Base-by-base conservation (phyloP, 1,284 basidiomycete species). In the Papiliotrema fonsecae region DNA sequence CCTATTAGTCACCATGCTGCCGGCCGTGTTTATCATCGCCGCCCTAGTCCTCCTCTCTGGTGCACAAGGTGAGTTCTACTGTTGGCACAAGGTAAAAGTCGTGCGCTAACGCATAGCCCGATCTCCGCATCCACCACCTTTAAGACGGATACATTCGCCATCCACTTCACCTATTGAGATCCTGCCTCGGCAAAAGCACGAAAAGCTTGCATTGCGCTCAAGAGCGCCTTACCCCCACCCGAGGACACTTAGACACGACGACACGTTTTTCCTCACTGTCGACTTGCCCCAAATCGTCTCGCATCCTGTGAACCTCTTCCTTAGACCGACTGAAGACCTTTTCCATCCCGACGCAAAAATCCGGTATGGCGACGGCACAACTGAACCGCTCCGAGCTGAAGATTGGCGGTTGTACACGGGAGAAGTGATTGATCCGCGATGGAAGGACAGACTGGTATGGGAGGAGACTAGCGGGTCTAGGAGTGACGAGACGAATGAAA, bases 261-360 rank as follows among this genome's bases (percentile, higher is more conserved):
- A 69, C 51, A 62, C 54, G 3, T 53, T 50, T 57, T 73, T 60
- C 58, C 55, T 70, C 35, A 56, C 67, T 1, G 54, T 64, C 42
- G 32, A 48, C 22, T 49, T 69, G 10, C 63, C 67, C 9, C 57
- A 60, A 1, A 52, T 66, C 9, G 51, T 65, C n/a, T 48, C 53
- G 1, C 49, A 52, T 31, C 49, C 58, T 24, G 59, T 69, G 16
- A 50, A 57, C 24, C 54, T 73, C 36, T 82, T 88, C 59, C 76
- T 89, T 50, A 78, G 78, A 22, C 86, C 87, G 6, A 88, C 86
- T 62, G 79, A 84, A 56, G 74, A 87, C 58, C 79, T 90, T 49
- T 76, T 89, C 49, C 87, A 88, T 65, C 84, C 87, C 24, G 78
- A 83, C 44, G 87, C 86, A 2, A 79, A 82, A 43, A 77, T 88